These are phyloP conservation scores for Acanthamoeba divionensis DNA, from an alignment of 208 protist genomes.

Conservation along the genomic window DNA sequence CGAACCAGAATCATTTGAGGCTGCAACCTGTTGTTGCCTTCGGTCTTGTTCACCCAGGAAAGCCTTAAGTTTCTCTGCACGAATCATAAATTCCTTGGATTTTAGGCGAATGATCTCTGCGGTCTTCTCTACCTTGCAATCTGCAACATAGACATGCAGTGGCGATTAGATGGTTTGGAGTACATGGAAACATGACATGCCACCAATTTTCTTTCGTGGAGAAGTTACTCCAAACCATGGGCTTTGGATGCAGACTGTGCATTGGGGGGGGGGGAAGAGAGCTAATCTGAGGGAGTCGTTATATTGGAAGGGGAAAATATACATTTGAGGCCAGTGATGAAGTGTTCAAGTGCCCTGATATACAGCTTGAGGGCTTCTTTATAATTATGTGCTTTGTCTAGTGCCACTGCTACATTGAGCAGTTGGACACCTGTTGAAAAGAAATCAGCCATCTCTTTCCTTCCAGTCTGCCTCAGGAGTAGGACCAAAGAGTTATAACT, in stretches of 20 bases:
- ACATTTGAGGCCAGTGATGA: conserved; percentile 38
- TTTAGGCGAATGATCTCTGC: background rate
- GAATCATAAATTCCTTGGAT: background rate
- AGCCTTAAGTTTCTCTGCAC: background rate
- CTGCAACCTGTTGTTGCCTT: background rate
- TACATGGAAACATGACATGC: background rate
- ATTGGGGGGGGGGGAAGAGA: background rate
- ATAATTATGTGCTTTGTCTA: background rate
- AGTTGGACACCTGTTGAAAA: background rate
- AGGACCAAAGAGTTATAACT: too few species aligned
- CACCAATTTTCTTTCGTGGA: background rate
- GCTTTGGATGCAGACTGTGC: background rate
- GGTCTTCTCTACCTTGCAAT: background rate
- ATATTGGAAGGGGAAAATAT: background rate
- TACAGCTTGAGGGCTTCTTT: background rate
- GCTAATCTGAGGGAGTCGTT: background rate
- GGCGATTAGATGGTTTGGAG: background rate
- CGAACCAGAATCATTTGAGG: background rate
- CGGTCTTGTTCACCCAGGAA: background rate
- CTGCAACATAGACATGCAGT: background rate
- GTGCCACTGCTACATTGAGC: background rate
- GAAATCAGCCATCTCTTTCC: too few species aligned
- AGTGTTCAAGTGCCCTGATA: background rate
- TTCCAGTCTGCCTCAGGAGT: too few species aligned
- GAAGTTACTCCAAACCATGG: background rate